Evolutionary conservation across 2,329 filamentous ascomycete genomes (phyloP).

Genomic region (Dactylellina cionopaga): DNA sequence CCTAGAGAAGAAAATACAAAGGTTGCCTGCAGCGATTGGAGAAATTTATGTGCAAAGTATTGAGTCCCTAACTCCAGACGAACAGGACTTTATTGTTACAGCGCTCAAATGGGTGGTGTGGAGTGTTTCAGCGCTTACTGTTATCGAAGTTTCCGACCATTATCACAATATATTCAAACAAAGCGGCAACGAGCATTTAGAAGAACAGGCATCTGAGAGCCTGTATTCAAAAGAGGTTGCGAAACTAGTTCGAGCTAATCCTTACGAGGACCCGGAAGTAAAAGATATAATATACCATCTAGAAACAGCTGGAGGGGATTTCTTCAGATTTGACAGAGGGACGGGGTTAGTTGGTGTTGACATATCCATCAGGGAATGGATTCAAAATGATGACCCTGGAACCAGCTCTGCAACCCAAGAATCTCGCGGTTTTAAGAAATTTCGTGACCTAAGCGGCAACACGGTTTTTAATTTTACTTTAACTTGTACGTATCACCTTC

Average conservation of each 20-base stretch:
- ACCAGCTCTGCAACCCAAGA: conserved; percentile 11
- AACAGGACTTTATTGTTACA: conserved; percentile 28
- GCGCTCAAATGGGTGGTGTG: conserved; percentile 39
- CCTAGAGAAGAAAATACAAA: conserved; percentile 19
- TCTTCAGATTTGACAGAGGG: conserved; percentile 31
- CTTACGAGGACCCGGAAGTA: conserved; percentile 36
- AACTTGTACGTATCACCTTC: conserved; percentile 10
- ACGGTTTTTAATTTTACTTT: conserved; percentile 46
- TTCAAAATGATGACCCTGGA: conserved; percentile 13
- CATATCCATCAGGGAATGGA: conserved; percentile 46
- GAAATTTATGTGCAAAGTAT: conserved; percentile 36
- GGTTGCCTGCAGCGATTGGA: conserved; percentile 28
- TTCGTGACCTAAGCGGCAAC: conserved; percentile 26
- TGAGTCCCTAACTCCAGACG: conserved; percentile 32
- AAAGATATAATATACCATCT: conserved; percentile 46
- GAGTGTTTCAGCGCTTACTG: conserved; percentile 17
- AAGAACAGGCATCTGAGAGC: background rate
- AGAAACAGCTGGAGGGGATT: conserved; percentile 39
- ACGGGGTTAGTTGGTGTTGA: conserved; percentile 37
- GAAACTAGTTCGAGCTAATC: conserved; percentile 8
- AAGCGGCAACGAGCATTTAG: background rate
- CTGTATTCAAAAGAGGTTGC: conserved; percentile 1
- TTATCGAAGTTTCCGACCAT: conserved; percentile 36
- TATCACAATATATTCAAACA: conserved; percentile 20
- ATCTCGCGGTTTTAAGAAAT: conserved; percentile 25